Percentiles rank a stretch among this genome's conserved stretches.
Conservation (phyloP, 2,329 filamentous ascomycete genomes). For the Nigrospora sphaerica region DNA sequence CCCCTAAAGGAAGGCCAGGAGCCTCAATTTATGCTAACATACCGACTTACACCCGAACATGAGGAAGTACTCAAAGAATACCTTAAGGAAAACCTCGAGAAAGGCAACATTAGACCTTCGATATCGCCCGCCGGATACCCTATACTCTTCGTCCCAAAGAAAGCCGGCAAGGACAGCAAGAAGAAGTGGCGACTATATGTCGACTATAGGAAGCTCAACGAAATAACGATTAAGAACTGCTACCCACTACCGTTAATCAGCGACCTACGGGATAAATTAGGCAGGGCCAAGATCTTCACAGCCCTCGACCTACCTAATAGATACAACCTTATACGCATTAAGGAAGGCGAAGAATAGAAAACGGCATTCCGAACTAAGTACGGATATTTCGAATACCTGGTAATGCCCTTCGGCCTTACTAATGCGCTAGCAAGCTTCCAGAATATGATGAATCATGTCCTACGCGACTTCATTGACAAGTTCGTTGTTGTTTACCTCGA, state of each 20-base stretch:
- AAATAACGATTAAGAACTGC: constrained; percentile 14
- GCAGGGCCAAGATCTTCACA: constrained; percentile 5
- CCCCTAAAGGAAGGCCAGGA: too few species aligned
- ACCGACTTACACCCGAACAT: background rate
- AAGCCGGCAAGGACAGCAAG: background rate
- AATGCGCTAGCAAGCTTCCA: constrained; percentile 8
- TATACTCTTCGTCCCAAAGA: constrained; percentile 12
- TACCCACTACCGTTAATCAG: constrained; percentile 14
- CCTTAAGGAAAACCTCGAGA: background rate
- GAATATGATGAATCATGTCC: constrained; percentile 8
- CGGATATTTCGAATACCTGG: constrained; percentile 16
- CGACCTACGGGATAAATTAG: constrained; percentile 11
- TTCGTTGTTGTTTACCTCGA: constrained; percentile 10
- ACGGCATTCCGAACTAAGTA: constrained; percentile 16
- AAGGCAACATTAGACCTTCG: constrained; percentile 1
- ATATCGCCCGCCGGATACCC: background rate
- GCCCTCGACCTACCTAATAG: constrained; percentile 6
- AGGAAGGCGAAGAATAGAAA: constrained; percentile 15
- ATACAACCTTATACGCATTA: constrained; percentile 9
- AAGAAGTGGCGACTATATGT: constrained; percentile 10
- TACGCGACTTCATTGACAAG: background rate
- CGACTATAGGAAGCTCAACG: constrained; percentile 16
- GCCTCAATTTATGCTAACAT: too few species aligned
- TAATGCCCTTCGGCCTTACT: constrained; percentile 18
- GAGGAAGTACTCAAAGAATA: constrained; percentile 1